These are phyloP conservation scores for Claviceps capensis DNA, from an alignment of 2,329 filamentous ascomycete species.

Conservation along the genomic window DNA sequence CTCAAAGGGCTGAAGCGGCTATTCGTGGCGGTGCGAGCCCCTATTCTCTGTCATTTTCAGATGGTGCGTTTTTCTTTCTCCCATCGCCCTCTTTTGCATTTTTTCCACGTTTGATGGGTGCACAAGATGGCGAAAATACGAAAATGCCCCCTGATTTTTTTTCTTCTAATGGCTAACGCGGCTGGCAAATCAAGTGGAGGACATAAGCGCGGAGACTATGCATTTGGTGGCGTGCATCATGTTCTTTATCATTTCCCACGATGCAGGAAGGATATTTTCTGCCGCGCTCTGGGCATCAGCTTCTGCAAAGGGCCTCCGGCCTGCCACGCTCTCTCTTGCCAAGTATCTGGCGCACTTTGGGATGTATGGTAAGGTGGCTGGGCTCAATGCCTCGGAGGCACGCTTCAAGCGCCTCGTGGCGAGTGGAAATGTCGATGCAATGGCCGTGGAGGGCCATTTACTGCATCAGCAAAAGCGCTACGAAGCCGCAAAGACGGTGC, in stretches of 20 bases:
- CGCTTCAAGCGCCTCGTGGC: slow-evolving; percentile 19
- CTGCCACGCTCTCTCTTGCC: slow-evolving; percentile 18
- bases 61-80: slow-evolving; percentile 11
- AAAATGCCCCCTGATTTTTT: too few species aligned
- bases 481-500: slow-evolving; percentile 9
- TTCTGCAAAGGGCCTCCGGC: slow-evolving; percentile 15
- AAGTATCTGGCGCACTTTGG: slow-evolving; percentile 11
- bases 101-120: background rate
- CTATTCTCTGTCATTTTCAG: slow-evolving; percentile 9
- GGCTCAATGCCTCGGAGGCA: slow-evolving; percentile 11
- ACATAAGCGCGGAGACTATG: slow-evolving; percentile 9
- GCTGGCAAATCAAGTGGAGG: slow-evolving; percentile 4
- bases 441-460: slow-evolving; percentile 19
- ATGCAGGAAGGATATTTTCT: slow-evolving; percentile 8
- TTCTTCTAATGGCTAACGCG: background rate
- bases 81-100: background rate
- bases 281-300: slow-evolving; percentile 18
- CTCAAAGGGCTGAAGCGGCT: slow-evolving; percentile 11
- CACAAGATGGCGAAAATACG: background rate
- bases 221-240: slow-evolving; percentile 19
- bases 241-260: slow-evolving; percentile 5
- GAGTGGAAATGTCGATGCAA: slow-evolving; percentile 18
- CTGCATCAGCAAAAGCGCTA: slow-evolving; percentile 14
- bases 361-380: slow-evolving; percentile 9
- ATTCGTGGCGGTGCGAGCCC: slow-evolving; percentile 11